Evolutionary conservation across 2,329 filamentous ascomycete genomes (phyloP), one percentile per base, ranked within the genome.

Genomic region (Drechslera avenae): DNA sequence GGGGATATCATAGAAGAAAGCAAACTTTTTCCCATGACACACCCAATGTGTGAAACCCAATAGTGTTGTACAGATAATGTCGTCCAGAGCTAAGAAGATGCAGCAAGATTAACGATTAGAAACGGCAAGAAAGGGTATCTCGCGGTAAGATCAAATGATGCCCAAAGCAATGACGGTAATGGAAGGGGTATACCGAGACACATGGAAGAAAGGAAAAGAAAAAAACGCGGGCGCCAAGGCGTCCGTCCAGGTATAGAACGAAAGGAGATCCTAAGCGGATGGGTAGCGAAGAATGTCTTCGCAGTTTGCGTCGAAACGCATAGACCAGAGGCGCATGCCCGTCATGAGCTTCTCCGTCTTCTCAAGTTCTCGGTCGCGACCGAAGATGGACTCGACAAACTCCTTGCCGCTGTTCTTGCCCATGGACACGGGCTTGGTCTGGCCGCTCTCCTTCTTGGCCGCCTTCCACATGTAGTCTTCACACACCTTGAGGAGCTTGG

Each of bases 371-470:
- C 91, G 85, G 70, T 97, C 93, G 57, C 89, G 87, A 60, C 92
- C 93, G 66, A 97, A 97, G 64, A 99, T 90, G 44, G 91, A 92
- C 73, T 97, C 88, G 67, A 99, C 93, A 67, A 99, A 97, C 78
- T 97, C 92, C 63, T 89, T 88, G 43, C 94, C 94, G 46, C 91
- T 91, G 73, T 91, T 93, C 80, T 91, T 92, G 70, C 92, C 93
- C 75, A 97, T 72, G 86, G 86, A 57, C 45, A 85, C 76, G 33
- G 83, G 76, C 52, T 86, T 84, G 74, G 86, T 87, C 34, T 75
- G 73, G 62, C 81, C 78, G 51, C 76, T 81, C 75, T 90, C 83
- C 55, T 73, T 73, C 81, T 91, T 93, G 63, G 88, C 87, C 35
- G 88, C 89, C 79, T 89, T 91, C 79, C 94, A 89, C 94, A 99